phyloP scores from a whole-genome alignment of 2,329 filamentous ascomycete species.

The Phialophora macrospora region DNA sequence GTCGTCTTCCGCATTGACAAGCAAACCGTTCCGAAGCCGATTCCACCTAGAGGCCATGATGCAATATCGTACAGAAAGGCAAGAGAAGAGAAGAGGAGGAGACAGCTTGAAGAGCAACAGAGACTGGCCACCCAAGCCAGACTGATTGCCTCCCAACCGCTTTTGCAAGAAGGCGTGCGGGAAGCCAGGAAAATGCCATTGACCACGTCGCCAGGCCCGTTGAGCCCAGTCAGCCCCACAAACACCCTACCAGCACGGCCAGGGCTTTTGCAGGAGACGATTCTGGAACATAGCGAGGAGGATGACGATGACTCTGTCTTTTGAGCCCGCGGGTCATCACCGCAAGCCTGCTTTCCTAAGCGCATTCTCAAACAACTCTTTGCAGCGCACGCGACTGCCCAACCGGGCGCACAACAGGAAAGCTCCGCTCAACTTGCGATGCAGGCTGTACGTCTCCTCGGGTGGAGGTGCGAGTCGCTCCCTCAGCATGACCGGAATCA shows the following conservation, averaged over 20 bases:
- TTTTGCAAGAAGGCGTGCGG: conserved; percentile 34
- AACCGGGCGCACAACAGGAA: conserved; percentile 89
- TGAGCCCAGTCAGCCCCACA: conserved; percentile 28
- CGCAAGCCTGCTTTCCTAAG: conserved; percentile 33
- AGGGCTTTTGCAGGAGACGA: conserved; percentile 36
- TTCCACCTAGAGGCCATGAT: conserved; percentile 36
- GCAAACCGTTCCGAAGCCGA: conserved; percentile 25
- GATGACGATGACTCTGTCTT: conserved; percentile 37
- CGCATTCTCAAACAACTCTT: conserved; percentile 73
- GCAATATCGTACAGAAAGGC: conserved; percentile 39
- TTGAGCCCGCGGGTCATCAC: conserved; percentile 4
- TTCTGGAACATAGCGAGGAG: conserved; percentile 38
- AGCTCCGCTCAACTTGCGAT: conserved; percentile 92
- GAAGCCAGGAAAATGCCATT: conserved; percentile 33
- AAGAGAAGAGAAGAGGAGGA: conserved; percentile 37
- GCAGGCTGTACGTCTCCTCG: conserved; percentile 95
- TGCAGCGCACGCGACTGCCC: conserved; percentile 80
- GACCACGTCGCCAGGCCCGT: conserved; percentile 15
- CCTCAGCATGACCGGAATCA: conserved; percentile 91
- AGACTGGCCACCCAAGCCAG: conserved; percentile 31
- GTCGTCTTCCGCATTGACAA: conserved; percentile 47
- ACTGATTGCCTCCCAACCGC: conserved; percentile 34
- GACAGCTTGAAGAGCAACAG: conserved; percentile 33
- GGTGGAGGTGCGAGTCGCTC: conserved; percentile 89
- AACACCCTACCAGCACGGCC: conserved; percentile 22